phyloP scores from a whole-genome alignment of 2,329 filamentous ascomycete genomes.

The Dactylellina haptotyla region DNA sequence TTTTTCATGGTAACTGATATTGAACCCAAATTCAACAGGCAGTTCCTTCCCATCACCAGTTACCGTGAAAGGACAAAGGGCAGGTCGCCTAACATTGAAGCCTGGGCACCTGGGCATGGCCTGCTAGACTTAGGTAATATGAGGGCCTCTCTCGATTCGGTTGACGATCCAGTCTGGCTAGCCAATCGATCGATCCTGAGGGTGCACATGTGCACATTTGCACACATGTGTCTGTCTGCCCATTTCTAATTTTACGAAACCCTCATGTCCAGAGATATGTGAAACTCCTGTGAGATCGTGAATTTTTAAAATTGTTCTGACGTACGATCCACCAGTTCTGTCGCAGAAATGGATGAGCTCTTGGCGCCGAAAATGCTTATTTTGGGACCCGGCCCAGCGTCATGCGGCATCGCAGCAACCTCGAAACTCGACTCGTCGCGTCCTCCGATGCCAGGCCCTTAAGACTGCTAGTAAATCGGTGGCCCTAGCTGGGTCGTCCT shows the following conservation, averaged over 20 bases:
- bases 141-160: too few species aligned
- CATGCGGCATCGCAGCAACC: conserved; percentile 30
- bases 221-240: too few species aligned
- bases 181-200: conserved; percentile 28
- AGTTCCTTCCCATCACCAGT: conserved; percentile 18
- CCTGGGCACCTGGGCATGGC: conserved; percentile 16
- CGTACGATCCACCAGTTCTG: too few species aligned
- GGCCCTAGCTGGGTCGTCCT: too few species aligned
- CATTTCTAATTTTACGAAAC: background rate
- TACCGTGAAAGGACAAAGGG: conserved; percentile 12
- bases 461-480: conserved; percentile 10
- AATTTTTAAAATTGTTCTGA: conserved; percentile 16
- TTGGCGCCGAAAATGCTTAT: conserved; percentile 49
- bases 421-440: conserved; percentile 21
- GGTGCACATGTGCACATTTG: conserved; percentile 35
- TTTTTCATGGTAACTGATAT: too few species aligned
- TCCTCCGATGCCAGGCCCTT: conserved; percentile 39
- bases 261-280: conserved; percentile 39
- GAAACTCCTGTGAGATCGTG: conserved; percentile 37
- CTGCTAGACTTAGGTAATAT: too few species aligned
- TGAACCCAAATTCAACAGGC: conserved; percentile 25
- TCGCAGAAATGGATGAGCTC: too few species aligned
- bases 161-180: too few species aligned
- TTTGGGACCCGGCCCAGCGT: conserved; percentile 7
- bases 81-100: conserved; percentile 46